These are phyloP conservation scores for Alternaria longipes DNA, from an alignment of 2,329 filamentous ascomycete genomes.

Conservation along the genomic window DNA sequence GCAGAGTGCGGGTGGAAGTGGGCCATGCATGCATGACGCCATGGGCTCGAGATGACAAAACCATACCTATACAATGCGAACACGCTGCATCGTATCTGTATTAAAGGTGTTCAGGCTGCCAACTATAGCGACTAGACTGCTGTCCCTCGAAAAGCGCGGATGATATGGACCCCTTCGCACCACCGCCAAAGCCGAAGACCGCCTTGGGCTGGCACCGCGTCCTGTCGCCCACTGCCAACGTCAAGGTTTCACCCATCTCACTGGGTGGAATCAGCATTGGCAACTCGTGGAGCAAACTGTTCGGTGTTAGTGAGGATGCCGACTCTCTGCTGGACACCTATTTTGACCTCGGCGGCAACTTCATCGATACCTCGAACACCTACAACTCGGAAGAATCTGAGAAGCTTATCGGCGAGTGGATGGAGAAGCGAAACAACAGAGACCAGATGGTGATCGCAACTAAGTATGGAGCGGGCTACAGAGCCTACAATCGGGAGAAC, in stretches of 20 bases:
- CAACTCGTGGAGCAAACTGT: slow-evolving; percentile 68
- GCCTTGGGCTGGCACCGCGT: background rate
- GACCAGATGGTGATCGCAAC: background rate
- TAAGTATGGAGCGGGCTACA: background rate
- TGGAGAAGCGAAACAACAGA: background rate
- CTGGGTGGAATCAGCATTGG: slow-evolving; percentile 68
- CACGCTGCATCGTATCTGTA: background rate
- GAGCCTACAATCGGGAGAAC: slow-evolving; percentile 44
- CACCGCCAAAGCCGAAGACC: background rate
- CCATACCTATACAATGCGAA: background rate
- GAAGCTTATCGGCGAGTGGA: background rate
- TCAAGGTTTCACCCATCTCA: background rate
- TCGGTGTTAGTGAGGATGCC: slow-evolving; percentile 64
- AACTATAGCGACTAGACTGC: background rate
- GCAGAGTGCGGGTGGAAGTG: background rate
- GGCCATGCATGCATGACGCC: background rate
- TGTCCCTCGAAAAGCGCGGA: background rate
- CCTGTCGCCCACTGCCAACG: background rate
- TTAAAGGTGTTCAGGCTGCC: background rate
- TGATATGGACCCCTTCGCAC: background rate
- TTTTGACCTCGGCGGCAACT: slow-evolving; percentile 72
- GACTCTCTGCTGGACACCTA: slow-evolving; percentile 74
- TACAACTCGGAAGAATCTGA: background rate
- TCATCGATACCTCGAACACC: slow-evolving; percentile 51
- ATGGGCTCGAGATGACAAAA: background rate